These are phyloP conservation scores for Puccinellia tenuiflora DNA, from an alignment of 176 grass and related monocot species.

Conservation along the genomic window DNA sequence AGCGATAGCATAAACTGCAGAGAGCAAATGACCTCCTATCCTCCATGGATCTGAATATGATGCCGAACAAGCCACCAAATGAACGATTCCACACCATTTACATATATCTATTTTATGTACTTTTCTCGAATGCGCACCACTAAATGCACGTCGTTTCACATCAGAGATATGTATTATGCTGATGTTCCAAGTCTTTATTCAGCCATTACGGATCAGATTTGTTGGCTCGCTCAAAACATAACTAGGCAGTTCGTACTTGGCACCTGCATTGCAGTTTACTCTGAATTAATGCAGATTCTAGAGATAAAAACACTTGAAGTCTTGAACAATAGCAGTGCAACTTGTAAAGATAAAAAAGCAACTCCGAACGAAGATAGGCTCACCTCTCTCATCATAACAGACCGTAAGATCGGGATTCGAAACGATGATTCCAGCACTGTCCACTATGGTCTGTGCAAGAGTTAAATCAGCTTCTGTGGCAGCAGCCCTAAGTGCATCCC, in stretches of 20 bases:
- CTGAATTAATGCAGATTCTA: neutral
- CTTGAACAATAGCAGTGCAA: neutral
- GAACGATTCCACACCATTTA: constrained; percentile 22
- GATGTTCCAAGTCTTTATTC: neutral
- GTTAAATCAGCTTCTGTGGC: constrained; percentile 68
- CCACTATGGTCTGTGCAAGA: constrained; percentile 85
- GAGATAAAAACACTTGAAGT: neutral
- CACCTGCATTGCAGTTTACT: constrained; percentile 44
- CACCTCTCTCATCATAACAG: constrained; percentile 89
- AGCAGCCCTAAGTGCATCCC: constrained; percentile 84
- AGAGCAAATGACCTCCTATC: neutral
- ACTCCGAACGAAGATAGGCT: neutral
- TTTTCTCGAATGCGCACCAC: neutral
- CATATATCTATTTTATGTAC: neutral
- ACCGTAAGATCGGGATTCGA: constrained; percentile 76
- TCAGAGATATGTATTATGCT: neutral
- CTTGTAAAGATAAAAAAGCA: neutral
- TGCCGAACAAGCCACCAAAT: neutral
- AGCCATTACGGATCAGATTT: constrained; percentile 66
- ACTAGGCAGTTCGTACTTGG: constrained; percentile 82
- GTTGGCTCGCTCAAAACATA: constrained; percentile 88
- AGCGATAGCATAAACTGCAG: neutral
- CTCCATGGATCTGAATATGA: neutral
- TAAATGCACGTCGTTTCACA: neutral
- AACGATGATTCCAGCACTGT: constrained; percentile 82